Base-by-base conservation (phyloP, 2,329 filamentous ascomycete genomes). In the Claviceps paspali region DNA sequence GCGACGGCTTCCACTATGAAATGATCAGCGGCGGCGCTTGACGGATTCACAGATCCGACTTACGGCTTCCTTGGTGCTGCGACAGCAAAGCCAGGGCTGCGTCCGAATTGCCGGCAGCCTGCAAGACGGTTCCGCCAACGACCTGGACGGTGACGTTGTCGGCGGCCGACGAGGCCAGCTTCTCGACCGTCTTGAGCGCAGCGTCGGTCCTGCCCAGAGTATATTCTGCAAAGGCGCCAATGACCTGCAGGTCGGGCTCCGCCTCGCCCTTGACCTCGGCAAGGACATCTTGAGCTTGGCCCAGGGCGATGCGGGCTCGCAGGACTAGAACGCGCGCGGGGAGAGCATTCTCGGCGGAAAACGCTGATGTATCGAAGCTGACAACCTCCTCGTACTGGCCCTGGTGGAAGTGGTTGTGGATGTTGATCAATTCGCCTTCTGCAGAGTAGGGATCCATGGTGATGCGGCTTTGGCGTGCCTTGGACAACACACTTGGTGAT, bases 361-460 rank as follows among this genome's bases (percentile, higher is more conserved):
- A 80, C 41, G 77, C 68, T 5, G 80, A 76, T 30, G 77, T 80
- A 60, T 92, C 81, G 62, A 86, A 93, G 63, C 91, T 80, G 60
- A 92, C 61, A 45, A 92, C 87, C 53, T 79, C 70, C 53, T 83
- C 73, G 69, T 84, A 94, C 67, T 93, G 87, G 54, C 83, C 86
- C 59, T 79, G 74, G 58, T 79, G 70, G 62, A 80, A 81, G 61
- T 74, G 60, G 60, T 73, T 79, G 64, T 79, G 74, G 46, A 81
- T 71, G 61, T 78, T 80, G 56, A 81, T 71, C 49, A 82, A 62
- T 63, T 82, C 77, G 61, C 76, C 76, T 60, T 81, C 76, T 45
- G 75, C 68, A 33, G 75, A 79, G 57, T 77, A 82, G 47, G 76
- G 75, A 57, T 81, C 76, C 76, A 81, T 81, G 46, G 59, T 55